Percentiles rank a stretch among this genome's conserved stretches.
Evolutionary conservation across 2,329 filamentous ascomycete genomes (phyloP).

Genomic region (Aspergillus japonicus): DNA sequence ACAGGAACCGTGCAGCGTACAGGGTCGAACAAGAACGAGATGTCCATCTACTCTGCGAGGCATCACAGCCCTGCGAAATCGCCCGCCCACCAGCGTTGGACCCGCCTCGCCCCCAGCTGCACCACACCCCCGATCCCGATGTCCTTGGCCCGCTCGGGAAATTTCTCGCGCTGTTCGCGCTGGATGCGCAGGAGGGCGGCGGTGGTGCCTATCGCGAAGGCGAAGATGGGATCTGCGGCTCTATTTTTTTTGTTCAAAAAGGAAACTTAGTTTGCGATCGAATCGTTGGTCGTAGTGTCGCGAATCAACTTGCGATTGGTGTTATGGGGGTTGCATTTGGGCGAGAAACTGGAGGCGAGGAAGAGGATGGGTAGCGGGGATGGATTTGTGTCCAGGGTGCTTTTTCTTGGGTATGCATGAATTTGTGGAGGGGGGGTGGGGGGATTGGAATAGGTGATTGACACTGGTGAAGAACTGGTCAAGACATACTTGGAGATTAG

Average conservation of each 20-base stretch:
- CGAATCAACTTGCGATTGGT: background rate
- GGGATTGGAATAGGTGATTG: background rate
- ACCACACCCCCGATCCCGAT: slow-evolving; percentile 32
- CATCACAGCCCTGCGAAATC: slow-evolving; percentile 35
- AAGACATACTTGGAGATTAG: slow-evolving; percentile 42
- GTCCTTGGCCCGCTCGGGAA: slow-evolving; percentile 37
- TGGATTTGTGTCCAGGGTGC: background rate
- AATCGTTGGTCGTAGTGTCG: background rate
- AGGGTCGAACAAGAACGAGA: background rate
- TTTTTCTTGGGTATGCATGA: background rate
- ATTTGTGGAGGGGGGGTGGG: background rate
- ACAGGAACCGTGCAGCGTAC: too few species aligned
- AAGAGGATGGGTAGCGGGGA: slow-evolving; percentile 6
- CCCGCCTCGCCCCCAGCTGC: slow-evolving; percentile 29
- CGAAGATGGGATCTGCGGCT: slow-evolving; percentile 55
- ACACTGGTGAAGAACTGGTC: background rate
- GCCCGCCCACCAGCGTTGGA: slow-evolving; percentile 43
- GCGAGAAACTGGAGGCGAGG: background rate
- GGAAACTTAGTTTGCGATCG: background rate
- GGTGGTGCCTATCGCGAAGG: slow-evolving; percentile 49
- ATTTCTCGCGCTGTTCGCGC: slow-evolving; percentile 53
- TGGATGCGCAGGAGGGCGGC: slow-evolving; percentile 56
- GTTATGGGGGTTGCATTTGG: background rate
- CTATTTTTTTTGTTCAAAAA: slow-evolving; percentile 27
- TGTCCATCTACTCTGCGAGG: background rate